A percentile compares a stretch with the other conserved stretches of the same genome.
These are phyloP conservation scores for Penicillium sp. DNA, from an alignment of 2,329 filamentous ascomycete species.

Conservation along the genomic window DNA sequence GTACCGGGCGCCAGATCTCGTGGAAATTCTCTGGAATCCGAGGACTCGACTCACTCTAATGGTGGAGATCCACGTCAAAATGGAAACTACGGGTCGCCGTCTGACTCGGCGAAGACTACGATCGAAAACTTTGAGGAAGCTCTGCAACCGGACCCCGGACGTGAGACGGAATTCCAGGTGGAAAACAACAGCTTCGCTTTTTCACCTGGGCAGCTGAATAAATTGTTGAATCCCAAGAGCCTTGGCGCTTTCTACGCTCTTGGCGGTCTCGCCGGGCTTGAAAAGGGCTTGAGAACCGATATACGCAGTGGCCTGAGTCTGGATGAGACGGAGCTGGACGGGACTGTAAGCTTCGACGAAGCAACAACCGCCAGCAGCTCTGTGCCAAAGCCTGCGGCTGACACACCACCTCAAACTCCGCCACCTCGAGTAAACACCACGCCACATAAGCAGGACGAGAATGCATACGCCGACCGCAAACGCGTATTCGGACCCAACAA, in stretches of 20 bases:
- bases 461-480: slow-evolving; percentile 65
- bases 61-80: slow-evolving; percentile 58
- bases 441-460: slow-evolving; percentile 34
- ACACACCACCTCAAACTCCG: slow-evolving; percentile 15
- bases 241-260: slow-evolving; percentile 75
- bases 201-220: slow-evolving; percentile 73
- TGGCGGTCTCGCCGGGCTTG: slow-evolving; percentile 73
- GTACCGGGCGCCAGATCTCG: slow-evolving; percentile 68
- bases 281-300: slow-evolving; percentile 73
- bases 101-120: slow-evolving; percentile 50
- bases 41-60: slow-evolving; percentile 60
- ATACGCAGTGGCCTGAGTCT: slow-evolving; percentile 68
- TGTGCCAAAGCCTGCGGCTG: slow-evolving; percentile 36
- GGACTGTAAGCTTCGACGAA: slow-evolving; percentile 71
- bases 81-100: slow-evolving; percentile 48
- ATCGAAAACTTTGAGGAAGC: slow-evolving; percentile 67
- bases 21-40: slow-evolving; percentile 68
- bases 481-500: slow-evolving; percentile 72
- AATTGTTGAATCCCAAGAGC: slow-evolving; percentile 80
- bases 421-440: slow-evolving; percentile 21
- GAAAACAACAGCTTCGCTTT: slow-evolving; percentile 74
- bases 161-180: slow-evolving; percentile 70
- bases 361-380: slow-evolving; percentile 44
- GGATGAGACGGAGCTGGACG: slow-evolving; percentile 70
- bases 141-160: slow-evolving; percentile 71